Evolutionary conservation across 495 filamentous ascomycete species (phyloP).

Genomic region (Penicillium silybi): DNA sequence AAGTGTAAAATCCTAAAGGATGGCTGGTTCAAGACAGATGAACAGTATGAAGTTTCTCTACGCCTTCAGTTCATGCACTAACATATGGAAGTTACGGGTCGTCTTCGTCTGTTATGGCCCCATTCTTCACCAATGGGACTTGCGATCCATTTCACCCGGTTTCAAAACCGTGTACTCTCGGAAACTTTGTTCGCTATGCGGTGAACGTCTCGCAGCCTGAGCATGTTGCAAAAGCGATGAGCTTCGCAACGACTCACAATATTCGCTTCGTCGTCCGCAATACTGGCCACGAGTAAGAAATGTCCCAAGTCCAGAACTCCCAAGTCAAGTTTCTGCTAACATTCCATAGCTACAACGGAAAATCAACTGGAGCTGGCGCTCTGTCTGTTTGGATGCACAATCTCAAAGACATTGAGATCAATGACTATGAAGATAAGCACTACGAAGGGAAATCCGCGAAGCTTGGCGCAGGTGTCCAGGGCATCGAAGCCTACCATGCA

Average conservation of each 20-base stretch:
- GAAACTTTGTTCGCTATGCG: slow-evolving; percentile 54
- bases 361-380: slow-evolving; percentile 53
- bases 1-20: slow-evolving; percentile 24
- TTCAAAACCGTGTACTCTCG: slow-evolving; percentile 49
- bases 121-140: slow-evolving; percentile 33
- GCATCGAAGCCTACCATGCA: slow-evolving; percentile 40
- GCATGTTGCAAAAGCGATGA: slow-evolving; percentile 33
- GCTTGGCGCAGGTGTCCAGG: slow-evolving; percentile 52
- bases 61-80: not conserved
- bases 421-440: slow-evolving; percentile 27
- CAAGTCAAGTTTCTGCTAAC: not conserved
- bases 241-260: slow-evolving; percentile 50
- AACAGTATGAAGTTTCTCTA: slow-evolving; percentile 22
- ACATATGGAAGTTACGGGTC: slow-evolving; percentile 20
- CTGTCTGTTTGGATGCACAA: slow-evolving; percentile 56
- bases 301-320: not conserved
- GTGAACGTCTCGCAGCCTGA: slow-evolving; percentile 32
- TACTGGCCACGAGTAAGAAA: slow-evolving; percentile 54
- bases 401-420: slow-evolving; percentile 42
- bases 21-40: slow-evolving; percentile 27
- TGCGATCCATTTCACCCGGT: slow-evolving; percentile 56
- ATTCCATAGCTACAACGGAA: slow-evolving; percentile 25
- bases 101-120: slow-evolving; percentile 41
- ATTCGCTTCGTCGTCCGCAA: slow-evolving; percentile 64
- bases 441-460: slow-evolving; percentile 51